Percentiles rank a stretch among this genome's conserved stretches.
phyloP scores from a whole-genome alignment of 164 flowering plant genomes.

The Magnolia sinica region DNA sequence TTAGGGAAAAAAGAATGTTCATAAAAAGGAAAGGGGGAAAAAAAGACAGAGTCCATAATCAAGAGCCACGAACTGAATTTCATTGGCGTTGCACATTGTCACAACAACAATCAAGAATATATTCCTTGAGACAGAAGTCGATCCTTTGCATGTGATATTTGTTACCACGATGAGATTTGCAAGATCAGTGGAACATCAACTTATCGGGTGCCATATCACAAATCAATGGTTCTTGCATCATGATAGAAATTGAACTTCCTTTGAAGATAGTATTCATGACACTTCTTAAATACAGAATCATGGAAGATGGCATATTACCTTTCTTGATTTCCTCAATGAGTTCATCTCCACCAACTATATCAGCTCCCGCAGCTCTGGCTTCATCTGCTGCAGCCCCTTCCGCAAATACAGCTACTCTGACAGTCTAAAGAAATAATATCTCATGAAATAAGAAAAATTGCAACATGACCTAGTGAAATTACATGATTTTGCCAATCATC shows the following conservation, averaged over 20 bases:
- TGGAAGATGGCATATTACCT: conserved; percentile 37
- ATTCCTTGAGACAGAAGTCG: too few relatives aligned
- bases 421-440: conserved; percentile 38
- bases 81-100: too few relatives aligned
- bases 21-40: too few relatives aligned
- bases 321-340: conserved; percentile 72
- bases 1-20: too few relatives aligned
- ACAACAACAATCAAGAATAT: too few relatives aligned
- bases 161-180: too few relatives aligned
- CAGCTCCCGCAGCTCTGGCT: conserved; percentile 96
- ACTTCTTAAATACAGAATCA: not conserved
- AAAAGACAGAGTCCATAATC: too few relatives aligned
- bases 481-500: not conserved
- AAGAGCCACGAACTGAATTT: too few relatives aligned
- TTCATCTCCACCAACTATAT: conserved; percentile 84
- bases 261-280: not conserved
- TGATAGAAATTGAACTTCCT: not conserved
- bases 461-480: not conserved
- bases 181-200: not conserved
- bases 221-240: not conserved
- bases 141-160: too few relatives aligned
- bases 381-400: conserved; percentile 92
- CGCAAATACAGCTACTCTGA: conserved; percentile 85
- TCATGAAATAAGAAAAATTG: not conserved
- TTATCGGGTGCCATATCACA: not conserved